Conservation (phyloP, 331 rosid species). For the Quercus lobata region DNA sequence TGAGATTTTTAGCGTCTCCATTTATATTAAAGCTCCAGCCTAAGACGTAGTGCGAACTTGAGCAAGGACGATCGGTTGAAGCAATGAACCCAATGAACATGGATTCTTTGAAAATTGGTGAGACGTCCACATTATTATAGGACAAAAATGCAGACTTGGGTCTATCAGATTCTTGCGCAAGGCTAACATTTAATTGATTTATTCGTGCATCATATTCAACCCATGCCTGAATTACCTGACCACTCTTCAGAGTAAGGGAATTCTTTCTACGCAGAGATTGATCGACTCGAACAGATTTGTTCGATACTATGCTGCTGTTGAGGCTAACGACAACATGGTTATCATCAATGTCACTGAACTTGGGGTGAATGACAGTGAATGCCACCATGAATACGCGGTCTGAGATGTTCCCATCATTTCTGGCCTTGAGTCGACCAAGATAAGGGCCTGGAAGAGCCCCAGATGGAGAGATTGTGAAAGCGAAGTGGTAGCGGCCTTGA, state of each 20-base stretch:
- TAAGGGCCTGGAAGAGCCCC: slow-evolving; percentile 48
- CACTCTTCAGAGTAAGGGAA: slow-evolving; percentile 42
- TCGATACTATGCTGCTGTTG: slow-evolving; percentile 40
- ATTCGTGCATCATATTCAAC: slow-evolving; percentile 40
- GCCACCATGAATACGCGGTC: slow-evolving; percentile 59
- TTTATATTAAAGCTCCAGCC: slow-evolving; percentile 72
- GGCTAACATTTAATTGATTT: slow-evolving; percentile 34
- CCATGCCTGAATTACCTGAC: slow-evolving; percentile 56
- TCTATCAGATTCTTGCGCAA: slow-evolving; percentile 40
- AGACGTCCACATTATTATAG: slow-evolving; percentile 35
- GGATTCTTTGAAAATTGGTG: slow-evolving; percentile 35
- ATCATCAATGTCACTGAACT: slow-evolving; percentile 53
- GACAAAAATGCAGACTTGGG: slow-evolving; percentile 47
- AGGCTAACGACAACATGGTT: slow-evolving; percentile 60
- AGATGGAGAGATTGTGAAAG: slow-evolving; percentile 52
- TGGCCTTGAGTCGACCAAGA: slow-evolving; percentile 52
- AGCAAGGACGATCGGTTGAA: slow-evolving; percentile 41
- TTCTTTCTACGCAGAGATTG: slow-evolving; percentile 9
- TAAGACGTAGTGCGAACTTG: slow-evolving; percentile 45
- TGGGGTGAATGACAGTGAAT: slow-evolving; percentile 56
- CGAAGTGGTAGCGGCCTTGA: slow-evolving; percentile 64
- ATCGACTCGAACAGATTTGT: slow-evolving; percentile 32
- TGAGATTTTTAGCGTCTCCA: slow-evolving; percentile 42
- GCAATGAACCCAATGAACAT: slow-evolving; percentile 74
- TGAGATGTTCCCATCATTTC: slow-evolving; percentile 42